These are phyloP conservation scores for Backusella mclennaniae DNA, from an alignment of 192 early-diverging fungal genomes.

Conservation along the genomic window DNA sequence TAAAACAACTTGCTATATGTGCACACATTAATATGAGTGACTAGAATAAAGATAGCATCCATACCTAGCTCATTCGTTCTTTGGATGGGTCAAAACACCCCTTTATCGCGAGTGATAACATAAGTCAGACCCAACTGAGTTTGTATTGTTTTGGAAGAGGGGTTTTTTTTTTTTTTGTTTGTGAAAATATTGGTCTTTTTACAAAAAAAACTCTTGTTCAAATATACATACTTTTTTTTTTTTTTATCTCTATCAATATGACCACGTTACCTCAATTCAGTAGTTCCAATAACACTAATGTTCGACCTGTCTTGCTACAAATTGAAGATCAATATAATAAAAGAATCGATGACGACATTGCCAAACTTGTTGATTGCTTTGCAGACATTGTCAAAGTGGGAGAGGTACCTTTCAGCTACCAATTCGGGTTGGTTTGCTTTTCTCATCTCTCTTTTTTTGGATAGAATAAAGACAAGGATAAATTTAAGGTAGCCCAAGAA, in stretches of 20 bases:
- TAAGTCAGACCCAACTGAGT: neutral
- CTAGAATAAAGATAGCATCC: no score
- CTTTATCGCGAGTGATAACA: no score
- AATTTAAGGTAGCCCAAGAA: constrained; percentile 55
- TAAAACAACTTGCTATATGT: no score
- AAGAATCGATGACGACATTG: constrained; percentile 47
- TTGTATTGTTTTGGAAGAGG: neutral
- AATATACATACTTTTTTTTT: no score
- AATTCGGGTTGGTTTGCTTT: neutral
- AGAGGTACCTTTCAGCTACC: constrained; percentile 29
- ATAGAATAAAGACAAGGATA: constrained; percentile 48
- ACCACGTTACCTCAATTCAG: neutral
- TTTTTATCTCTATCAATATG: neutral
- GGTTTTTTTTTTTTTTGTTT: neutral
- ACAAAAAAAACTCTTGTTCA: no score
- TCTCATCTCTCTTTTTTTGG: neutral
- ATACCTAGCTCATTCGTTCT: no score
- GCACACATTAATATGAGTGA: no score
- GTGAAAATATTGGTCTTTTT: neutral
- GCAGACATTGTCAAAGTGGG: constrained; percentile 50
- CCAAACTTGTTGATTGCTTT: constrained; percentile 52
- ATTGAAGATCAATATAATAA: constrained; percentile 56
- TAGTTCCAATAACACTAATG: neutral
- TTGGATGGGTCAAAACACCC: no score
- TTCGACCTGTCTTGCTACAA: constrained; percentile 37